These are phyloP conservation scores for Lipomyces starkeyi DNA, from an alignment of 805 yeast genomes.

Conservation along the genomic window DNA sequence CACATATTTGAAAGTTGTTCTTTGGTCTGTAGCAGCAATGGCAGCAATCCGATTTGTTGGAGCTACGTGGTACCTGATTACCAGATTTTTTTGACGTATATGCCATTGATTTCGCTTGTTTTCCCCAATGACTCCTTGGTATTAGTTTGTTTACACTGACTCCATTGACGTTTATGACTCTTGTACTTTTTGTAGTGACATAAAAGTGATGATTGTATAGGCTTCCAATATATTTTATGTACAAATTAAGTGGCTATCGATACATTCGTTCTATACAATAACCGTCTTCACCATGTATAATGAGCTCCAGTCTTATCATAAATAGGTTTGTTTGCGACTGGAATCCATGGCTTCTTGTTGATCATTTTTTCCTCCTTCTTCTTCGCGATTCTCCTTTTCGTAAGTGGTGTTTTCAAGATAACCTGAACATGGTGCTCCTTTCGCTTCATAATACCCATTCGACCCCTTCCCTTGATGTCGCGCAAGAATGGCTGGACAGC, in stretches of 20 bases:
- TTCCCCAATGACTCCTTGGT: not conserved
- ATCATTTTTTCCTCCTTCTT: slow-evolving; percentile 59
- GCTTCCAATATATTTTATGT: not conserved
- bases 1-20: slow-evolving; percentile 77
- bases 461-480: slow-evolving; percentile 89
- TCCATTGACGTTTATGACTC: not conserved
- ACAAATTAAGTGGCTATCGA: not conserved
- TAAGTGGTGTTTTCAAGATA: slow-evolving; percentile 70
- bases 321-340: slow-evolving; percentile 50
- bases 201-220: not conserved
- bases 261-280: not conserved
- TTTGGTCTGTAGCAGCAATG: slow-evolving; percentile 92
- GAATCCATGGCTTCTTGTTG: slow-evolving; percentile 59
- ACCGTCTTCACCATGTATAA: slow-evolving; percentile 47
- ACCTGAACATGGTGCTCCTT: slow-evolving; percentile 82
- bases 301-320: slow-evolving; percentile 44
- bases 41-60: slow-evolving; percentile 86
- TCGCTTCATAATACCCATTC: slow-evolving; percentile 78
- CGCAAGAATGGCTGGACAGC: slow-evolving; percentile 72
- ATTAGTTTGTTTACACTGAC: not conserved
- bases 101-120: not conserved
- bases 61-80: slow-evolving; percentile 62
- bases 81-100: slow-evolving; percentile 40
- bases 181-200: not conserved
- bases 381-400: slow-evolving; percentile 63